These are phyloP conservation scores for Suhomyces sp. DNA, from an alignment of 805 yeast species.

Conservation along the genomic window DNA sequence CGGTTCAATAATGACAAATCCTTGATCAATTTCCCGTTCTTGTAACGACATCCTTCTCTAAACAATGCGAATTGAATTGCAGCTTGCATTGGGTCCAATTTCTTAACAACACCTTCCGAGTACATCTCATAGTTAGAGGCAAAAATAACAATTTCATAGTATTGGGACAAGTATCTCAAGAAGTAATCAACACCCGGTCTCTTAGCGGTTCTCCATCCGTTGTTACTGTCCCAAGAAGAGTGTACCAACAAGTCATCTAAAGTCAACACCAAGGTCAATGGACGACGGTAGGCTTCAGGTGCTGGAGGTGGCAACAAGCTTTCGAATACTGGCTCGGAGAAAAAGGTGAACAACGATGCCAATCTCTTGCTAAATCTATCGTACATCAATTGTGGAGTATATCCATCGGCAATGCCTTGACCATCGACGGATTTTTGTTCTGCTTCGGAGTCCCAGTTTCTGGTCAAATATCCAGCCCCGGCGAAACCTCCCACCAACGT, in stretches of 20 bases:
- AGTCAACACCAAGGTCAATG: slow-evolving; percentile 83
- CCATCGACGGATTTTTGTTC: slow-evolving; percentile 54
- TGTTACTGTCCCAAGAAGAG: slow-evolving; percentile 85
- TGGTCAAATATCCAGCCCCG: slow-evolving; percentile 64
- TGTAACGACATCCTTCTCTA: slow-evolving; percentile 87
- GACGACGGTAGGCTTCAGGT: slow-evolving; percentile 86
- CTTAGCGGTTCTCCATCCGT: slow-evolving; percentile 98
- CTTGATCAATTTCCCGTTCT: slow-evolving; percentile 86
- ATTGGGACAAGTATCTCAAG: slow-evolving; percentile 89
- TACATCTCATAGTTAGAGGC: slow-evolving; percentile 82
- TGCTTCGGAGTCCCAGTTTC: slow-evolving; percentile 84
- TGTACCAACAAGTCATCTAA: slow-evolving; percentile 90
- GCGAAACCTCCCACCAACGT: slow-evolving; percentile 53
- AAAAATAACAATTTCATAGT: slow-evolving; percentile 92
- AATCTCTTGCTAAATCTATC: slow-evolving; percentile 70
- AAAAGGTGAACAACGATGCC: slow-evolving; percentile 72
- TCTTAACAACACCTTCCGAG: slow-evolving; percentile 79
- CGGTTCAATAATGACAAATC: slow-evolving; percentile 90
- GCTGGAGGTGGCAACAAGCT: slow-evolving; percentile 93
- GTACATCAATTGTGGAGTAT: slow-evolving; percentile 62
- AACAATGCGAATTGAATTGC: slow-evolving; percentile 81
- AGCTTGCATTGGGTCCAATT: slow-evolving; percentile 91
- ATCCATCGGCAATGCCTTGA: slow-evolving; percentile 63
- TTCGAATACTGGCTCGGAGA: slow-evolving; percentile 91
- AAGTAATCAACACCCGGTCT: slow-evolving; percentile 98